These are phyloP conservation scores for Umbelopsis sp. DNA, from an alignment of 192 early-diverging fungal species.

Conservation along the genomic window DNA sequence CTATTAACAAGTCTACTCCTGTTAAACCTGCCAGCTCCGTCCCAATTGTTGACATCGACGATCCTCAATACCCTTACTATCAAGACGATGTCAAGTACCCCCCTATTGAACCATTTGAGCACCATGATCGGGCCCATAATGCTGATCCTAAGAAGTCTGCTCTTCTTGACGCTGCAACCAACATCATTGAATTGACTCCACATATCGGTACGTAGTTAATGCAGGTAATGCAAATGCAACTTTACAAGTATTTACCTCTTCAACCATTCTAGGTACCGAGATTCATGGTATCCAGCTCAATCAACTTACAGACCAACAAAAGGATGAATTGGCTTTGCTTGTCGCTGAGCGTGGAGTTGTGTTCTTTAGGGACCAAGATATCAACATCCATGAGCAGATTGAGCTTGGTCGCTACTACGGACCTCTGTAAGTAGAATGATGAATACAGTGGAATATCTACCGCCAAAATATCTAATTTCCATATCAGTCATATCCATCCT, in stretches of 20 bases:
- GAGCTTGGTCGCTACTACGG: constrained; percentile 54
- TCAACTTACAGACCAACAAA: constrained; percentile 60
- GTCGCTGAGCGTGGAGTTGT: constrained; percentile 70
- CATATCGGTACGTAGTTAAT: constrained; percentile 45
- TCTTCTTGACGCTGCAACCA: constrained; percentile 53
- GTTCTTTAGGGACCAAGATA: constrained; percentile 68
- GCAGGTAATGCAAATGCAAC: background rate
- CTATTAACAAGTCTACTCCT: background rate
- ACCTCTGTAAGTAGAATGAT: constrained; percentile 24
- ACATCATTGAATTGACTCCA: constrained; percentile 58
- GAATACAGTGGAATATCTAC: background rate
- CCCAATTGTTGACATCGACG: background rate
- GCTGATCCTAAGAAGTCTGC: constrained; percentile 59
- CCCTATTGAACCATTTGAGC: constrained; percentile 22
- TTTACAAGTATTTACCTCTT: background rate
- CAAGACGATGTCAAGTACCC: constrained; percentile 27
- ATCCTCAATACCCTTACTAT: background rate
- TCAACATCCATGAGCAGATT: constrained; percentile 55
- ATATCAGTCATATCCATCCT: constrained; percentile 28
- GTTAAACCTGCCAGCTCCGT: background rate
- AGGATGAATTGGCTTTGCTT: constrained; percentile 62
- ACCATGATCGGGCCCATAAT: constrained; percentile 34
- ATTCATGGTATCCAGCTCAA: constrained; percentile 59
- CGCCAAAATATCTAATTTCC: constrained; percentile 15
- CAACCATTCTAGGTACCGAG: constrained; percentile 45